These are phyloP conservation scores for Nicotiana benthamiana DNA, from an alignment of 257 asterid genomes.

Conservation along the genomic window DNA sequence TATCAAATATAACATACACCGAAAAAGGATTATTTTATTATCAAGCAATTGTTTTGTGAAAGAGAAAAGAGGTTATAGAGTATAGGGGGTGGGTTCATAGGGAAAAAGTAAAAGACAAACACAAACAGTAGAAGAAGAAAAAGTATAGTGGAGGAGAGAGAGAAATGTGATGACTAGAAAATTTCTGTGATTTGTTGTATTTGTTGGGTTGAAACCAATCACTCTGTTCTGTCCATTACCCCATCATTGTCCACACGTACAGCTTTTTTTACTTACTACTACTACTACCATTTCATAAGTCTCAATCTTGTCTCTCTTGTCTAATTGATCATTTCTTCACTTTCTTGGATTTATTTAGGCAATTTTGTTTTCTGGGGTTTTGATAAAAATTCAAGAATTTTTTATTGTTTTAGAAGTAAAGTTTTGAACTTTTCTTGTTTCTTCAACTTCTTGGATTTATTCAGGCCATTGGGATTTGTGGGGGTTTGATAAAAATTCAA, in stretches of 20 bases:
- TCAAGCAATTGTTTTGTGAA: not conserved
- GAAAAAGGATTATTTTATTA: not conserved
- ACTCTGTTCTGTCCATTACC: conserved; percentile 39
- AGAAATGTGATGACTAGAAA: conserved; percentile 10
- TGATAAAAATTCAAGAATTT: conserved; percentile 10
- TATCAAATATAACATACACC: not conserved
- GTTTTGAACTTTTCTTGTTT: conserved; percentile 11
- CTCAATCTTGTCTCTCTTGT: conserved; percentile 13
- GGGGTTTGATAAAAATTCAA: conserved; percentile 4
- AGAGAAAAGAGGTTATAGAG: not conserved
- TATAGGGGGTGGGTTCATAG: not conserved
- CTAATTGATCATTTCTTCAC: not conserved
- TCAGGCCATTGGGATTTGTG: conserved; percentile 14
- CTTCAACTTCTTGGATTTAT: not conserved
- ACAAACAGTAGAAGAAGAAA: conserved; percentile 20
- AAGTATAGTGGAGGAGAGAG: not conserved
- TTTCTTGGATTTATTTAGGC: conserved; percentile 4
- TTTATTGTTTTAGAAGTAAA: conserved; percentile 2
- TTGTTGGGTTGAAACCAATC: conserved; percentile 52
- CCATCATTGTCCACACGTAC: conserved; percentile 50
- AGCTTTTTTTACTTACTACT: conserved; percentile 18
- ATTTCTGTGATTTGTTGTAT: conserved; percentile 39
- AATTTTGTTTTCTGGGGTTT: conserved; percentile 15
- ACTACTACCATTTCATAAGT: conserved; percentile 2
- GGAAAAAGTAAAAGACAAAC: conserved; percentile 34